Evolutionary conservation across 805 yeast genomes (phyloP), one percentile per base, ranked within the genome.

Genomic region (Candida bentonensis): DNA sequence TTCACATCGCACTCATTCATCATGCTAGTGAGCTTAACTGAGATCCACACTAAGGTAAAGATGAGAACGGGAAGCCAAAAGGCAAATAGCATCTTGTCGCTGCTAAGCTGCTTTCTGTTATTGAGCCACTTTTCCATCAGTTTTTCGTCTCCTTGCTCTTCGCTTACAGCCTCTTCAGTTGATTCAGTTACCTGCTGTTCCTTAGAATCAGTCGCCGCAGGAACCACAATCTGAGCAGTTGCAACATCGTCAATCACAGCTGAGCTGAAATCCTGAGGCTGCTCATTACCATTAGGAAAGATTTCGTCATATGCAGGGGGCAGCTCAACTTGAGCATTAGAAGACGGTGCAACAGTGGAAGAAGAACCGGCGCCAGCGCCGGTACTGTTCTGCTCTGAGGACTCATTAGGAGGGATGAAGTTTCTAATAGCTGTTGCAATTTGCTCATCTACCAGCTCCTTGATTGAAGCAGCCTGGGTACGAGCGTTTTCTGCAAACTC

Each of bases 251-350:
- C 55, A 2, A 44, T 58, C 15, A n/a, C 53, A 21, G n/a, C 55
- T 13, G 9, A 52, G 5, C 7, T 48, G 33, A 4, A 47, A 41
- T 3, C 49, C 44, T 17, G 47, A 28, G 45, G 49, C 22, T 42
- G 48, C 7, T 58, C 64, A 3, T 54, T 62, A 15, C 62, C 73
- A 57, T 68, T 68, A 45, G 72, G 66, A 15, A 42, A 47, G 20
- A 47, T 47, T 15, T 47, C 49, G 20, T 42, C 43, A 33, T 47
- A 47, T 7, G 46, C 39, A 15, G 49, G 49, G 5, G 49, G 49
- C 30, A 36, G 15, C 5, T 27, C 23, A 30, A 5, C 20, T 22
- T n/a, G n/a, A n/a, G n/a, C n/a, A n/a, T n/a, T n/a, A n/a, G n/a
- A n/a, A n/a, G n/a, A n/a, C n/a, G n/a, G n/a, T n/a, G n/a, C n/a